Evolutionary conservation across 371 early-diverging fungal genomes (phyloP).

Genomic region (Syncephalastrum sp.): DNA sequence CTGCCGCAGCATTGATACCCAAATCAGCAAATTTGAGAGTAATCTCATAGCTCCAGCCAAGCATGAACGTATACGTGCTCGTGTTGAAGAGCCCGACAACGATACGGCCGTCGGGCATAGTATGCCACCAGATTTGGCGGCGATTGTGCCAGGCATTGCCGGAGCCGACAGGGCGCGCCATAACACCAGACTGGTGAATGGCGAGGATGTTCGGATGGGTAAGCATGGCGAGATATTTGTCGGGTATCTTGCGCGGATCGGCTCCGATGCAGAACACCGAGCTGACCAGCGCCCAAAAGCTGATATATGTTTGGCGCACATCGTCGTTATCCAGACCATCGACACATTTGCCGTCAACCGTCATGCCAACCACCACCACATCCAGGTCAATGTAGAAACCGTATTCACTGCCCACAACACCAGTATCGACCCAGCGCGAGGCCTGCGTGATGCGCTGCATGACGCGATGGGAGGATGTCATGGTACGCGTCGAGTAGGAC

Average conservation of each 20-base stretch:
- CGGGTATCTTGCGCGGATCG: constrained; percentile 33
- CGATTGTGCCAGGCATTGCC: constrained; percentile 23
- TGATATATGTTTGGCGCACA: constrained; percentile 28
- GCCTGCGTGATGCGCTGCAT: constrained; percentile 26
- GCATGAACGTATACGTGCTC: constrained; percentile 22
- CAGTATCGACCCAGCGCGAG: constrained; percentile 22
- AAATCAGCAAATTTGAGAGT: constrained; percentile 12
- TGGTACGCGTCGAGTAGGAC: constrained; percentile 24
- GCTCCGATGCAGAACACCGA: constrained; percentile 37
- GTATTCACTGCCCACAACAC: constrained; percentile 16
- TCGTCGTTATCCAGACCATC: constrained; percentile 35
- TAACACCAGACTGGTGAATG: constrained; percentile 28
- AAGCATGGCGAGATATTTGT: constrained; percentile 27
- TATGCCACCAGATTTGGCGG: constrained; percentile 36
- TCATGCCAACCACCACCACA: constrained; percentile 35
- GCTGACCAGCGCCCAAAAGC: constrained; percentile 36
- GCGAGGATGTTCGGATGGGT: constrained; percentile 26
- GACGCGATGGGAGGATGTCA: constrained; percentile 30
- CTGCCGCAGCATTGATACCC: constrained; percentile 12
- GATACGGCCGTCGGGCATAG: constrained; percentile 19
- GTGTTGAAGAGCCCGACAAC: constrained; percentile 32
- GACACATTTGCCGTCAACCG: constrained; percentile 26
- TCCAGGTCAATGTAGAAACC: constrained; percentile 34
- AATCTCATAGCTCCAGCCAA: constrained; percentile 20
- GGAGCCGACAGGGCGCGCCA: constrained; percentile 25